A percentile compares a stretch with the other conserved stretches of the same genome.
These are phyloP conservation scores for Leccinum subfulvum DNA, from an alignment of 1,284 basidiomycete species.

Conservation along the genomic window DNA sequence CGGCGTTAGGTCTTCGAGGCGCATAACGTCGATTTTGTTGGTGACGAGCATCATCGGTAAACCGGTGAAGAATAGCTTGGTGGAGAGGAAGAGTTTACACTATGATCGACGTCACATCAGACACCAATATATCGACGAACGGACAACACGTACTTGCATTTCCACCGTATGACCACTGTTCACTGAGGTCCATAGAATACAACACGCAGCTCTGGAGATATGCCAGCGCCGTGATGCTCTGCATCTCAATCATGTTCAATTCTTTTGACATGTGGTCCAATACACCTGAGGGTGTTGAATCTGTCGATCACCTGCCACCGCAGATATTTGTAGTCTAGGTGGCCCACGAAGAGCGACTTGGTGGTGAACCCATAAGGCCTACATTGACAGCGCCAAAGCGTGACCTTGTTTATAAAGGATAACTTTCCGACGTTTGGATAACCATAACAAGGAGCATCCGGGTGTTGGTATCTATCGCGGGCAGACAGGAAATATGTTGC, in stretches of 20 bases:
- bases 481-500: slow-evolving; percentile 95
- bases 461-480: slow-evolving; percentile 95
- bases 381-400: slow-evolving; percentile 88
- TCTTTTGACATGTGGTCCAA: no score
- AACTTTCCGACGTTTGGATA: slow-evolving; percentile 98
- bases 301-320: no score
- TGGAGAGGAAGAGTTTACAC: slow-evolving; percentile 97
- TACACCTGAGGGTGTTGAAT: no score
- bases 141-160: slow-evolving; percentile 66
- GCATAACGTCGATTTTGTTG: slow-evolving; percentile 93
- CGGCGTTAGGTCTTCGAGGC: slow-evolving; percentile 76
- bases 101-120: slow-evolving; percentile 33
- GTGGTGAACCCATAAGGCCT: slow-evolving; percentile 98
- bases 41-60: slow-evolving; percentile 91
- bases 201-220: no score
- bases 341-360: slow-evolving; percentile 48
- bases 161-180: slow-evolving; percentile 73
- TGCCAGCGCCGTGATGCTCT: no score
- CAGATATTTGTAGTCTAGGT: no score
- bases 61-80: slow-evolving; percentile 91
- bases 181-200: slow-evolving; percentile 75
- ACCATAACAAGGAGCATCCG: slow-evolving; percentile 94
- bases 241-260: no score
- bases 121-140: neutral
- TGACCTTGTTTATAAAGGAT: slow-evolving; percentile 97